phyloP scores from a whole-genome alignment of 495 filamentous ascomycete species.

The Xanthoparmelia taractica region DNA sequence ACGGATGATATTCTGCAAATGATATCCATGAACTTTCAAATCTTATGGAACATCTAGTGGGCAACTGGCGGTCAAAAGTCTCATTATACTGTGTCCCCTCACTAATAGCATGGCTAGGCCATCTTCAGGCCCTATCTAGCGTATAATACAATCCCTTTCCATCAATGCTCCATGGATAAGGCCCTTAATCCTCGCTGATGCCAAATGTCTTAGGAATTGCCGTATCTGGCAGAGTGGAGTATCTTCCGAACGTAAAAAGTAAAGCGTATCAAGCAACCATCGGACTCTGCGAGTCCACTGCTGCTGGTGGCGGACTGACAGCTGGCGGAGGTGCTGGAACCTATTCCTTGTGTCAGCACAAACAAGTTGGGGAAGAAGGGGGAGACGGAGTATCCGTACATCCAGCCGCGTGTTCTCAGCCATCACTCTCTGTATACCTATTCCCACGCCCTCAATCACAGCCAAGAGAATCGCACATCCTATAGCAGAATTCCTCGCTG shows the following conservation, averaged over 20 bases:
- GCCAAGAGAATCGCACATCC: conserved; percentile 88
- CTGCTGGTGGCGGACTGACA: conserved; percentile 14
- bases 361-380: background rate
- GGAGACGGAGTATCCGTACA: conserved; percentile 34
- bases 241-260: conserved; percentile 1
- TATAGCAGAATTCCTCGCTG: conserved; percentile 88
- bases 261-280: conserved; percentile 24
- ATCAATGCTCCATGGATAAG: background rate
- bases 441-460: conserved; percentile 96
- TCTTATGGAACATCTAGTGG: background rate
- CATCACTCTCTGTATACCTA: conserved; percentile 94
- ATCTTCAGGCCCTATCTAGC: background rate
- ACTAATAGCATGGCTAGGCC: background rate
- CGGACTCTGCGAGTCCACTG: conserved; percentile 14
- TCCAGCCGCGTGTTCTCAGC: conserved; percentile 85
- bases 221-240: conserved; percentile 23
- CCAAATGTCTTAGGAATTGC: background rate
- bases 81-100: background rate
- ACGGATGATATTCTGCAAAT: background rate
- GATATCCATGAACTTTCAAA: background rate
- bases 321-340: conserved; percentile 24
- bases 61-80: background rate
- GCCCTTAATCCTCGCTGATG: background rate
- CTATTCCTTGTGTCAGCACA: conserved; percentile 10
- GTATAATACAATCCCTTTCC: background rate